These are phyloP conservation scores for Xylaria sp. DNA, from an alignment of 2,329 filamentous ascomycete genomes.

Conservation along the genomic window DNA sequence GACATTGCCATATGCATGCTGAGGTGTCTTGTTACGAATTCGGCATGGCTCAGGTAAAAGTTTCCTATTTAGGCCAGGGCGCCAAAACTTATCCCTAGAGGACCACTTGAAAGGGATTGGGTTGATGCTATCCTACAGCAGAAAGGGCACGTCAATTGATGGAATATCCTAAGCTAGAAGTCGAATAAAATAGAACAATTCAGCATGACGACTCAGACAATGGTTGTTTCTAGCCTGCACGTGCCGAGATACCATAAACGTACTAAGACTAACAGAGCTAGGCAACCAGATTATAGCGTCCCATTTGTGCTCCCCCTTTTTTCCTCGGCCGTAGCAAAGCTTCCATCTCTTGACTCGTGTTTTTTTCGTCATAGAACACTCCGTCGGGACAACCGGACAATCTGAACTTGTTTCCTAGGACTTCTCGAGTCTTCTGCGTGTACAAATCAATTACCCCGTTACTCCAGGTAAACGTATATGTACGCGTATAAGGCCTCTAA, in stretches of 20 bases:
- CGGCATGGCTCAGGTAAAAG: no score
- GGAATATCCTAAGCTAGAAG: no score
- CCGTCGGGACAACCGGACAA: conserved; percentile 5
- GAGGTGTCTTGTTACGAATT: no score
- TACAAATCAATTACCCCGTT: background rate
- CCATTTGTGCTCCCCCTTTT: background rate
- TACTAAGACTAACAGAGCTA: background rate
- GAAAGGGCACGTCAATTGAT: no score
- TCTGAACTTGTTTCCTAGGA: conserved; percentile 2
- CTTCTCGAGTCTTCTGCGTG: background rate
- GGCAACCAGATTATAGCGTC: background rate
- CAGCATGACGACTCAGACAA: no score
- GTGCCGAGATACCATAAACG: conserved; percentile 28
- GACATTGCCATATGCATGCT: no score
- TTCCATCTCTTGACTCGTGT: conserved; percentile 27
- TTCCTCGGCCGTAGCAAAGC: conserved; percentile 27
- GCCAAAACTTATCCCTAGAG: no score
- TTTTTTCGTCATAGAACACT: conserved; percentile 28
- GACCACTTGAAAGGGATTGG: no score
- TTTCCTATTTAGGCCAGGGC: no score
- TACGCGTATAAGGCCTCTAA: background rate
- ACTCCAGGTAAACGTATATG: background rate
- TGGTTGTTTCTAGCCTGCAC: conserved; percentile 16
- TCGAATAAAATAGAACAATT: background rate
- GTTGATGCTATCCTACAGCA: no score